Base-by-base conservation (phyloP, 2,329 filamentous ascomycete genomes). In the Pseudopithomyces maydicus region DNA sequence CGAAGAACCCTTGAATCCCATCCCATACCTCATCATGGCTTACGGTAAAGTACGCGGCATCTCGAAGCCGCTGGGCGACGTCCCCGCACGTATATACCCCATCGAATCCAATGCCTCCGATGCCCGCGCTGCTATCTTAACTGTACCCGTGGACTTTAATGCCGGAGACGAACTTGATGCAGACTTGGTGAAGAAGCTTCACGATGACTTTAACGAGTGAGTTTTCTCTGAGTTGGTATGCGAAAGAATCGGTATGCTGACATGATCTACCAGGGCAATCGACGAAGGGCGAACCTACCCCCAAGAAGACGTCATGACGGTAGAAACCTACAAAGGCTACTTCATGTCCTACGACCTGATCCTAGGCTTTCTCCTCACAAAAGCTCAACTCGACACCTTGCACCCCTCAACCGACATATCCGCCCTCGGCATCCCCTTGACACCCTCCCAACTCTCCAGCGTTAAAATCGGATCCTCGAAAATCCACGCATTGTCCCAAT, bases 1-100 rank as follows among this genome's bases (percentile, higher is more conserved):
- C 46, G 20, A 29, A 26, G 38, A 38, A 12, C 14, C 33, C 7
- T 38, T 15, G 14, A 23, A 22, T 14, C 8, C n/a, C 10, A 22
- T 2, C 26, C 15, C 11, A 8, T 26, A 3, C 14, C n/a, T 38
- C 4, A 51, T 2, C 17, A 56, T 53, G 50, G 50, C 55, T n/a
- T 57, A 57, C 44, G 55, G 55, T 14, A 57, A 57, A 54, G 50
- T 57, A 6, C 55, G 55, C 11, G 45, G 50, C 20, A 45, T 54
- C 14, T 29, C 29, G 11, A 57, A 57, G 39, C 55, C 50, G 14
- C 32, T 45, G 23, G 50, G 50, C 33, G 50, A 49, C 22, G 23
- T 57, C 19, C 55, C 55, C 33, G 50, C 55, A 19, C 55, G 55
- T 20, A 53, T 57, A 17, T 57, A 54, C 50, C 55, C 55, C 44